Conservation (phyloP, 192 early-diverging fungal species). For the Hyaloraphidium curvatum region DNA sequence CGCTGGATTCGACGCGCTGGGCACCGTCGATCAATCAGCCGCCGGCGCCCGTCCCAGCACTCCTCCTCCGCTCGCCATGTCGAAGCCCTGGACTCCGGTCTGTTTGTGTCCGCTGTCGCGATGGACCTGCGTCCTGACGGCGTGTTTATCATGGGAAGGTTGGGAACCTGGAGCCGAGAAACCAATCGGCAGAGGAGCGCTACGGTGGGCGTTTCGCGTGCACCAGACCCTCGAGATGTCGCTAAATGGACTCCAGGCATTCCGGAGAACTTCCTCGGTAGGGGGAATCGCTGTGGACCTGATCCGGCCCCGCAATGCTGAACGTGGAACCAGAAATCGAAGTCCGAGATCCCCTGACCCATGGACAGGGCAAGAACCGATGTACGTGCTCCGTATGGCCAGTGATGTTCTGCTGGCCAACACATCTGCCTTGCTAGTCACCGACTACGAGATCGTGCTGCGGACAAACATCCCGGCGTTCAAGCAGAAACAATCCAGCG, state of each 20-base stretch:
- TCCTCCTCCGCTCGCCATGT: too few species aligned
- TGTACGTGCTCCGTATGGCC: background rate
- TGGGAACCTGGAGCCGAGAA: background rate
- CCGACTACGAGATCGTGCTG: slow-evolving; percentile 91
- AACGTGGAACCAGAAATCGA: slow-evolving; percentile 41
- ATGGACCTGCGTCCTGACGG: too few species aligned
- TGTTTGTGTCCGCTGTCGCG: too few species aligned
- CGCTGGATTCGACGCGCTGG: too few species aligned
- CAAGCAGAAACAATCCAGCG: slow-evolving; percentile 62
- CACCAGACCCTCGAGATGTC: too few species aligned
- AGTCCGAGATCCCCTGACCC: slow-evolving; percentile 71
- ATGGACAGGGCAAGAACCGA: slow-evolving; percentile 24
- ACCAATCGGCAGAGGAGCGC: slow-evolving; percentile 1
- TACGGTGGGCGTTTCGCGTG: too few species aligned
- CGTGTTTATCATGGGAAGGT: too few species aligned
- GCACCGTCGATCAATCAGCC: too few species aligned
- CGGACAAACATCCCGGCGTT: slow-evolving; percentile 94
- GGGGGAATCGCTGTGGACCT: background rate
- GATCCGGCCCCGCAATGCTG: background rate
- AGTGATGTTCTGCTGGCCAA: background rate
- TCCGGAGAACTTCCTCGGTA: slow-evolving; percentile 93
- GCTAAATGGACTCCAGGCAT: too few species aligned
- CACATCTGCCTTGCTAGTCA: slow-evolving; percentile 37
- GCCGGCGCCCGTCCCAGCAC: too few species aligned
- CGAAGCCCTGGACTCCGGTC: too few species aligned